Percentiles rank a stretch among this genome's conserved stretches.
Evolutionary conservation across 1,139 yeast genomes (phyloP).

Genomic region (Yamadazyma aaseri): DNA sequence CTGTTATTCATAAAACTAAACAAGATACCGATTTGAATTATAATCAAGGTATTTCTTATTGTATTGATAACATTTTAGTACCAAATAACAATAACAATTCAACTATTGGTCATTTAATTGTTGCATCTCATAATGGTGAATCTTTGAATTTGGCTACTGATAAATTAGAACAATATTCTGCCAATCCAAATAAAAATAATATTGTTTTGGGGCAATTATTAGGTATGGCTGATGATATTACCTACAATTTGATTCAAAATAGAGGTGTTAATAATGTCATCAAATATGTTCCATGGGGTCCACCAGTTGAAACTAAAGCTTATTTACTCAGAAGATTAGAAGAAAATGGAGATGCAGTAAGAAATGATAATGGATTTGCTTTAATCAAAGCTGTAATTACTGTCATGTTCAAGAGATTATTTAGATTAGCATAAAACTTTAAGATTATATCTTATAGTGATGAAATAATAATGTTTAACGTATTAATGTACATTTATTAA

Average conservation of each 20-base stretch:
- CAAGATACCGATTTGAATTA: conserved; percentile 74
- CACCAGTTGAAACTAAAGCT: conserved; percentile 90
- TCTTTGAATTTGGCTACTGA: conserved; percentile 75
- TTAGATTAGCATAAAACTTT: conserved; percentile 19
- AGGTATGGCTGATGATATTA: conserved; percentile 94
- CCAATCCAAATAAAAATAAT: conserved; percentile 50
- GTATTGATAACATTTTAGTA: conserved; percentile 60
- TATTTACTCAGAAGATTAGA: conserved; percentile 88
- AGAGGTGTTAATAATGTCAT: conserved; percentile 73
- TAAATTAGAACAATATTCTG: conserved; percentile 33
- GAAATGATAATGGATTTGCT: conserved; percentile 82
- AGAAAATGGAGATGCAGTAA: conserved; percentile 95
- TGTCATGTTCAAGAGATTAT: conserved; percentile 42
- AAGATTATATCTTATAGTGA: neutral
- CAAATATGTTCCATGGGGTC: conserved; percentile 98
- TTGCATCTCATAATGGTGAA: conserved; percentile 85
- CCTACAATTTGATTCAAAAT: conserved; percentile 66
- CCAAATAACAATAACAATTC: conserved; percentile 41
- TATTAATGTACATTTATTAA: neutral
- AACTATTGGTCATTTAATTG: conserved; percentile 79
- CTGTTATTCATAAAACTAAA: conserved; percentile 73
- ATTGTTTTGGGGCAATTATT: conserved; percentile 86
- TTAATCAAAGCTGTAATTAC: conserved; percentile 57
- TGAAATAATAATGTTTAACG: conserved; percentile 1
- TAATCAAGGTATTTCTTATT: conserved; percentile 64